These are phyloP conservation scores for Pittosporum tobira DNA, from an alignment of 129 eudicot genomes.

Conservation along the genomic window DNA sequence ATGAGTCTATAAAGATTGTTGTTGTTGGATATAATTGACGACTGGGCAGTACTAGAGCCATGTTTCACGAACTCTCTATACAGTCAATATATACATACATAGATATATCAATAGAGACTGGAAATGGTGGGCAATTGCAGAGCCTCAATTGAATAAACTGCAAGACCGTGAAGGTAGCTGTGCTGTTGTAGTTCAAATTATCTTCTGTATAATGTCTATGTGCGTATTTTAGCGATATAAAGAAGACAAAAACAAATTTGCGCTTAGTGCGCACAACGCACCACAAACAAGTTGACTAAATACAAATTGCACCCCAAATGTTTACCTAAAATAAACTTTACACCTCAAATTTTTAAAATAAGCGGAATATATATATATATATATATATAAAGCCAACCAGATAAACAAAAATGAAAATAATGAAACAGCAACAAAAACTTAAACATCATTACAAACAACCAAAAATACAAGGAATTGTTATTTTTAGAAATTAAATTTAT, in stretches of 20 bases:
- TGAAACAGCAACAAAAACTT: no score
- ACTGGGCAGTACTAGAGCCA: slow-evolving; percentile 46
- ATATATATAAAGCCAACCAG: no score
- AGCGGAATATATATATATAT: no score
- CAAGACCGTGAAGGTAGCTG: not conserved
- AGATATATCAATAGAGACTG: not conserved
- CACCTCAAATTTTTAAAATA: no score
- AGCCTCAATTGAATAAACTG: not conserved
- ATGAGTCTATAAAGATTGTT: slow-evolving; percentile 36
- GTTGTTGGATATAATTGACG: slow-evolving; percentile 33
- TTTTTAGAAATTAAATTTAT: no score
- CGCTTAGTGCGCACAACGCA: not conserved
- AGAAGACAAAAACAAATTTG: no score
- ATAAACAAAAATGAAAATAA: no score
- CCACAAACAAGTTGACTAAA: no score
- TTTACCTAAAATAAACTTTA: no score
- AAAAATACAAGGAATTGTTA: no score
- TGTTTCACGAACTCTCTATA: slow-evolving; percentile 10
- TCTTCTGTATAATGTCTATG: not conserved
- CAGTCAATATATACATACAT: not conserved
- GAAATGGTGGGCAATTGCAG: not conserved
- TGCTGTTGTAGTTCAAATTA: slow-evolving; percentile 2
- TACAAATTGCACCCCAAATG: no score
- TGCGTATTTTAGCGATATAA: not conserved
- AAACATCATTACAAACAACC: no score